Evolutionary conservation across 2,329 filamentous ascomycete genomes (phyloP), one percentile per base, ranked within the genome.

Genomic region (Colletotrichum sp.): DNA sequence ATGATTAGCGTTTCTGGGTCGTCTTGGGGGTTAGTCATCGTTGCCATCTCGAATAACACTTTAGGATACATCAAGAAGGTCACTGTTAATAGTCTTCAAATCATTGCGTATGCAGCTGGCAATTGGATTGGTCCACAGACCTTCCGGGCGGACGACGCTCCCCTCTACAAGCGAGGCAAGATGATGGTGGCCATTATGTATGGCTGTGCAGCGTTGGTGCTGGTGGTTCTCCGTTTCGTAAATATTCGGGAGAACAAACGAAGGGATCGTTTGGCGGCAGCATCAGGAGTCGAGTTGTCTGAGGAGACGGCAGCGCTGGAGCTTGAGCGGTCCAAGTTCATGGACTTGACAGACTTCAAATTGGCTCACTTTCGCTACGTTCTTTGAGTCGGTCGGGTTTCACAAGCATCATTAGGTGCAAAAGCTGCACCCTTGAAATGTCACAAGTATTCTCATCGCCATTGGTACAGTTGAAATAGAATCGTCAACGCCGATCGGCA

Each of bases 1-100:
- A 75, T 80, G 38, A 80, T 80, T 8, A 78, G 78, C 13, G 78
- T 77, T 4, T 75, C 79, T 2, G 79, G 80, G 24, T 78, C 80
- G 3, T 74, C 80, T 1, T 80, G 80, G 79, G 79, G 79, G 30
- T 66, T 80, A 8, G 70, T 80, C 52, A 80, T 80, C 78, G 79
- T 79, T 28, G 79, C 78, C 66, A 80, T 80, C 66, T 79, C 79
- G 4, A 80, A 80, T 68, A 81, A 81, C 30, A 81, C 79, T 1
- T 75, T 78, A 12, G 81, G 81, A 0, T 80, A 82, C 70, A 82
- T 80, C 10, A 82, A 82, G 62, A 82, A 81, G 67, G 80, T 77
- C 12, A 80, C 79, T 1, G 79, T 80, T 21, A 80, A 80, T 28
- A 77, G 77, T 2, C 36, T 79, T 1, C 78, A 79, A 65, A 77